These are phyloP conservation scores for Sodiomyces alkalinus DNA, from an alignment of 2,329 filamentous ascomycete species.

Conservation along the genomic window DNA sequence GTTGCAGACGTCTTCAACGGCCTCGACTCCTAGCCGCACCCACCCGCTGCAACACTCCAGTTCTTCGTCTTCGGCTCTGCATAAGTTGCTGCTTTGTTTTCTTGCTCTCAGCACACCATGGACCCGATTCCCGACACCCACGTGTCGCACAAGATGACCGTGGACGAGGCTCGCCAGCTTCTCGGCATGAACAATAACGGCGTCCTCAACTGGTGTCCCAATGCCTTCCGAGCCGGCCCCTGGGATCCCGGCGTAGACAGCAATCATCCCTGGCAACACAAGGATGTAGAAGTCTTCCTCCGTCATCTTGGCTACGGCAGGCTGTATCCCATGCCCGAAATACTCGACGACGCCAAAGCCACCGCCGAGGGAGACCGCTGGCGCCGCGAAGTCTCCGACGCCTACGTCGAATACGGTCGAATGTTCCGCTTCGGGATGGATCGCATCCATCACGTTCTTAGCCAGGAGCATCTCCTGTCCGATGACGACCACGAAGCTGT, in stretches of 20 bases:
- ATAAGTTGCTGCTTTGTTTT: too few relatives aligned
- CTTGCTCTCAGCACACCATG: too few relatives aligned
- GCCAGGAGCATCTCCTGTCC: background rate
- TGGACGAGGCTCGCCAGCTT: too few relatives aligned
- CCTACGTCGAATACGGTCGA: background rate
- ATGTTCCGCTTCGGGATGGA: background rate
- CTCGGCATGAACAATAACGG: too few relatives aligned
- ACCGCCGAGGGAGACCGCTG: background rate
- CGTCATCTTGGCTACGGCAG: background rate
- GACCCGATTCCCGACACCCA: too few relatives aligned
- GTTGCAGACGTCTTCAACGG: too few relatives aligned
- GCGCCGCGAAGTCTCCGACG: background rate
- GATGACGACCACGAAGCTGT: background rate
- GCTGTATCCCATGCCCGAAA: background rate
- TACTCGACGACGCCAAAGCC: background rate
- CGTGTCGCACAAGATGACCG: too few relatives aligned
- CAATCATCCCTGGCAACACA: background rate
- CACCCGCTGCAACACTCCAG: too few relatives aligned
- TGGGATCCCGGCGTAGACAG: background rate
- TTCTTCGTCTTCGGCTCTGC: too few relatives aligned
- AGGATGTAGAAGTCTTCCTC: background rate
- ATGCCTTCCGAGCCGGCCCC: conserved; percentile 1
- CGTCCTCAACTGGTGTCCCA: background rate
- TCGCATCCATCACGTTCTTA: background rate
- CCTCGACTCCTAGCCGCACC: too few relatives aligned